Evolutionary conservation across 2,329 filamentous ascomycete genomes (phyloP).

Genomic region (Xylariaceae sp.): DNA sequence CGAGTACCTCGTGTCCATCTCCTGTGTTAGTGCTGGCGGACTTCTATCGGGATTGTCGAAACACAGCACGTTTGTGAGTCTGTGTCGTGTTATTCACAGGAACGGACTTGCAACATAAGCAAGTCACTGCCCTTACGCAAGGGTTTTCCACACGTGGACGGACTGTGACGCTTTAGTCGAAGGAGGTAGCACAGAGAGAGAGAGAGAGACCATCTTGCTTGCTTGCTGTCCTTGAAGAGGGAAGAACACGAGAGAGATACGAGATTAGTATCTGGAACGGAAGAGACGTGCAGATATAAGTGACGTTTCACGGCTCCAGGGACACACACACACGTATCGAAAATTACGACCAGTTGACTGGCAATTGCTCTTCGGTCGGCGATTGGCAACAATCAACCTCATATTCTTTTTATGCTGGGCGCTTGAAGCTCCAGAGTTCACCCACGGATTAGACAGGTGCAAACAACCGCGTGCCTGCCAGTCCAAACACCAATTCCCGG

Average conservation of each 20-base stretch:
- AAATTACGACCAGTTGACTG: conserved; percentile 1
- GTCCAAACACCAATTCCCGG: too few relatives aligned
- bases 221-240: not conserved
- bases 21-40: not conserved
- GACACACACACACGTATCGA: not conserved
- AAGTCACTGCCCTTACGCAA: not conserved
- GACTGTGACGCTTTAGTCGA: not conserved
- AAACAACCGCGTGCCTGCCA: too few relatives aligned
- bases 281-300: conserved; percentile 7
- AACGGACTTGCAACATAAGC: not conserved
- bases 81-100: conserved; percentile 1
- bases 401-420: not conserved
- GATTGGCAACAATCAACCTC: not conserved
- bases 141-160: conserved; percentile 1
- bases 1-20: not conserved
- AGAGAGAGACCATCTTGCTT: conserved; percentile 1
- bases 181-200: conserved; percentile 6
- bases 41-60: not conserved
- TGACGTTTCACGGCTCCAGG: conserved; percentile 8
- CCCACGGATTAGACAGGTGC: not conserved
- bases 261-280: not conserved
- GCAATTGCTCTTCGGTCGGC: not conserved
- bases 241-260: not conserved
- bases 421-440: not conserved
- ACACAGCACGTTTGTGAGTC: not conserved